These are phyloP conservation scores for Blastobotrys apis DNA, from an alignment of 1,139 yeast genomes.

Conservation along the genomic window DNA sequence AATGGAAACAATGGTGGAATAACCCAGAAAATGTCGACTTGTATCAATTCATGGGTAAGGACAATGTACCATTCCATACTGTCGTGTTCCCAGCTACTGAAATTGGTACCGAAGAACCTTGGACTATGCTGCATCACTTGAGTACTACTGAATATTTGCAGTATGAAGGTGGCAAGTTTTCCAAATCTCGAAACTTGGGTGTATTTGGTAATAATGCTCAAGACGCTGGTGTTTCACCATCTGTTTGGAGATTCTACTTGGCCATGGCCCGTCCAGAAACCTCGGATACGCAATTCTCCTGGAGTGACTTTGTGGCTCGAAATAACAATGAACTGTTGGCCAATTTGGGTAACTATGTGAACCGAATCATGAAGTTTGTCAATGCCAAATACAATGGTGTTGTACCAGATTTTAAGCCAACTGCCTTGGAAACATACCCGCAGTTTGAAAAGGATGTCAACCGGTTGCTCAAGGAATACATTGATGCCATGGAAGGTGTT, in stretches of 20 bases:
- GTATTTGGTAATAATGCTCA: conserved; percentile 97
- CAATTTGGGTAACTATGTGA: conserved; percentile 93
- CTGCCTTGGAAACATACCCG: conserved; percentile 45
- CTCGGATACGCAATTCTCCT: conserved; percentile 92
- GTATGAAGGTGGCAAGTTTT: conserved; percentile 96
- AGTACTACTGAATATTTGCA: conserved; percentile 95
- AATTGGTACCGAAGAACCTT: conserved; percentile 78
- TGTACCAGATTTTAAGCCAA: conserved; percentile 55
- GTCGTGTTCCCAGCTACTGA: conserved; percentile 94
- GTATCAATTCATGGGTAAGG: conserved; percentile 99
- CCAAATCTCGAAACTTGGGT: conserved; percentile 94
- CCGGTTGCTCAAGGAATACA: conserved; percentile 54
- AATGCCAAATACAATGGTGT: conserved; percentile 90
- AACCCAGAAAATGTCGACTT: conserved; percentile 78
- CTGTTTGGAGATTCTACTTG: conserved; percentile 97
- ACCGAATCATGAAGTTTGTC: conserved; percentile 85
- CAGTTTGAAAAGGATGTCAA: conserved; percentile 49
- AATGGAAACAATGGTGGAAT: conserved; percentile 90
- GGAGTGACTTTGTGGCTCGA: conserved; percentile 92
- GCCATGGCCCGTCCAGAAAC: conserved; percentile 92
- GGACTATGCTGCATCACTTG: conserved; percentile 90
- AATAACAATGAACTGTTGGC: conserved; percentile 92
- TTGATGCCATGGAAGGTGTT: conserved; percentile 69
- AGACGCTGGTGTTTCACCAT: conserved; percentile 83
- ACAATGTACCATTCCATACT: conserved; percentile 96